Conservation (phyloP, 192 early-diverging fungal genomes). For the Coemansia sp. region DNA sequence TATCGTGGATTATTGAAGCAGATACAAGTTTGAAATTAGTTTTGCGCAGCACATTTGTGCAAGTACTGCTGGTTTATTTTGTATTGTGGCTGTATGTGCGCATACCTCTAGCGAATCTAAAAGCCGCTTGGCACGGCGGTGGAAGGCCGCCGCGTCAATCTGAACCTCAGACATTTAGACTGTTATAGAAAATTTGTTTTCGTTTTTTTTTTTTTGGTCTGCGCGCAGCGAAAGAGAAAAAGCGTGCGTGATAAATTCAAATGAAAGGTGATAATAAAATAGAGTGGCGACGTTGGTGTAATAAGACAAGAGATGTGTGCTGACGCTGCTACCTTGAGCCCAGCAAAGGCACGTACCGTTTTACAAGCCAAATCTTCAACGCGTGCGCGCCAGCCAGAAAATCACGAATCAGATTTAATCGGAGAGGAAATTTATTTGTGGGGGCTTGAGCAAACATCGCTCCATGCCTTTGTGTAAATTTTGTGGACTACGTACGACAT, state of each 20-base stretch:
- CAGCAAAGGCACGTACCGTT: neutral
- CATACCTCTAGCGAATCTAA: conserved; percentile 42
- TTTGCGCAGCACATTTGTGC: neutral
- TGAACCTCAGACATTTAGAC: conserved; percentile 48
- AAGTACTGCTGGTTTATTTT: neutral
- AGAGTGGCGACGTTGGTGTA: neutral
- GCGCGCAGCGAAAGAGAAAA: neutral
- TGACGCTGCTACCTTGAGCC: neutral
- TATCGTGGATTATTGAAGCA: neutral
- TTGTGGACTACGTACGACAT: too few relatives aligned
- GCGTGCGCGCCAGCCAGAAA: neutral
- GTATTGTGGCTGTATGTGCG: neutral
- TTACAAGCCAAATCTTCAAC: neutral
- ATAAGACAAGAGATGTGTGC: neutral
- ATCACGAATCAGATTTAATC: conserved; percentile 10
- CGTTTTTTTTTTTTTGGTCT: neutral
- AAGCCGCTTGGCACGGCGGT: conserved; percentile 44
- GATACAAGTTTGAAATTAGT: neutral
- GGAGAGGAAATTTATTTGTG: neutral
- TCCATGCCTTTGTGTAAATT: neutral
- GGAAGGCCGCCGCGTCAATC: conserved; percentile 44
- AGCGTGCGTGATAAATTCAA: neutral
- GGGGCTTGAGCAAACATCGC: neutral
- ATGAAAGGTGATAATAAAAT: neutral
- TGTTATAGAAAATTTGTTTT: neutral